These are phyloP conservation scores for Aspergillus japonicus DNA, from an alignment of 2,329 filamentous ascomycete genomes.

Conservation along the genomic window DNA sequence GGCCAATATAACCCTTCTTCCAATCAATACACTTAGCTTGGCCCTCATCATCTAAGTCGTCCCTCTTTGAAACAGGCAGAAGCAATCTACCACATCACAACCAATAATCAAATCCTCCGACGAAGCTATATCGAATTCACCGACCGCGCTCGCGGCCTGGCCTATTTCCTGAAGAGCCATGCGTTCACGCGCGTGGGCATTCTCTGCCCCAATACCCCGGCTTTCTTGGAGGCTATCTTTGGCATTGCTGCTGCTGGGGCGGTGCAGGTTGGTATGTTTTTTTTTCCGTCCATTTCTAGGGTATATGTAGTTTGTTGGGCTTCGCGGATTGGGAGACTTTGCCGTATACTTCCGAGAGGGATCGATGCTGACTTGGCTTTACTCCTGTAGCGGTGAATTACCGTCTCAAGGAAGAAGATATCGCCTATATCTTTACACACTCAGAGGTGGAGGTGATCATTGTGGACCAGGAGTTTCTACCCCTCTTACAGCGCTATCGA, in stretches of 20 bases:
- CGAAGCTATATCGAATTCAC: constrained; percentile 79
- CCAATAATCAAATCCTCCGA: constrained; percentile 70
- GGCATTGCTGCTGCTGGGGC: constrained; percentile 79
- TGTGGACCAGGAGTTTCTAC: constrained; percentile 76
- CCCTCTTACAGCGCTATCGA: constrained; percentile 66
- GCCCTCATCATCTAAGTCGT: not conserved
- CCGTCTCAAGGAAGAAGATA: constrained; percentile 76
- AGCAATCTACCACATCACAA: constrained; percentile 82
- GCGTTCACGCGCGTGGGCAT: constrained; percentile 77
- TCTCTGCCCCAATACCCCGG: constrained; percentile 87
- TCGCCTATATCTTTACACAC: constrained; percentile 86
- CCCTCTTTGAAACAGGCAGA: constrained; percentile 54
- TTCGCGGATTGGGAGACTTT: not conserved
- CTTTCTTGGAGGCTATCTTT: constrained; percentile 87
- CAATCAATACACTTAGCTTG: not conserved
- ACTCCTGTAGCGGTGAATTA: constrained; percentile 60
- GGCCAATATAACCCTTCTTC: not conserved
- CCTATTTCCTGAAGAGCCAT: constrained; percentile 79
- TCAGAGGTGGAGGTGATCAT: constrained; percentile 84
- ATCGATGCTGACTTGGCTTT: not conserved
- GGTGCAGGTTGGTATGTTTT: constrained; percentile 63
- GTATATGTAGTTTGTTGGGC: not conserved
- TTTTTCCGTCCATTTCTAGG: not conserved
- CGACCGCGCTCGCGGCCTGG: constrained; percentile 80
- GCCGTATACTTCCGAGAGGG: not conserved